phyloP scores from a whole-genome alignment of 1,284 basidiomycete species.

The Coniferiporia sulphurascens region DNA sequence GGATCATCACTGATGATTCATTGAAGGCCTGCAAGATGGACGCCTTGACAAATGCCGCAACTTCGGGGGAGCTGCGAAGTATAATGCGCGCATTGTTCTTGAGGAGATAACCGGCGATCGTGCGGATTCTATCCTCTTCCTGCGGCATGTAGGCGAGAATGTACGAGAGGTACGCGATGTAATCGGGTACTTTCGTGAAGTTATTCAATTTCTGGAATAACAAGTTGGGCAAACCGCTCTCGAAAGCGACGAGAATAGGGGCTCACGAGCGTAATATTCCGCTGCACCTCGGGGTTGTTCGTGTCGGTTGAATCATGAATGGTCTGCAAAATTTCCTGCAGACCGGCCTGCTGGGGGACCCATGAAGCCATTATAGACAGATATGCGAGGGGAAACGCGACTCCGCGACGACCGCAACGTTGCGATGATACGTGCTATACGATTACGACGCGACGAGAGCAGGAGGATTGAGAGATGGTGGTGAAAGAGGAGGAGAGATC shows the following conservation, averaged over 20 bases:
- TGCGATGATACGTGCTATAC: neutral
- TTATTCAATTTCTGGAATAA: conserved; percentile 74
- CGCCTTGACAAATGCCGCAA: conserved; percentile 76
- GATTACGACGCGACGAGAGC: neutral
- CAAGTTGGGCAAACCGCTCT: conserved; percentile 22
- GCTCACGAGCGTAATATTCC: conserved; percentile 70
- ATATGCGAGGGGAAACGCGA: conserved; percentile 1
- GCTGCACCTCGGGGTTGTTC: conserved; percentile 59
- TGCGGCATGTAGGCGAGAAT: conserved; percentile 78
- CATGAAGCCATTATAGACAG: conserved; percentile 50
- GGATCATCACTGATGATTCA: conserved; percentile 79
- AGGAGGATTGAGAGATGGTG: neutral
- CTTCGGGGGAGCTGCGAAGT: conserved; percentile 59
- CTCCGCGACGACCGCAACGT: neutral
- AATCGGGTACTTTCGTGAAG: conserved; percentile 88
- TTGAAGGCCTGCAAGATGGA: conserved; percentile 79
- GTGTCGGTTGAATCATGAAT: conserved; percentile 80
- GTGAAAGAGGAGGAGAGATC: neutral
- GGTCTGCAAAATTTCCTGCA: conserved; percentile 83
- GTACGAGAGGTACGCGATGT: conserved; percentile 94
- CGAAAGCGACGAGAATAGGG: conserved; percentile 22
- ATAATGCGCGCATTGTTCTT: conserved; percentile 90
- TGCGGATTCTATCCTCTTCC: conserved; percentile 88
- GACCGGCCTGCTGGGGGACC: conserved; percentile 71
- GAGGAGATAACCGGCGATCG: conserved; percentile 93